These are phyloP conservation scores for Bothriochloa decipiens DNA, from an alignment of 176 grass and related monocot species.

Conservation along the genomic window DNA sequence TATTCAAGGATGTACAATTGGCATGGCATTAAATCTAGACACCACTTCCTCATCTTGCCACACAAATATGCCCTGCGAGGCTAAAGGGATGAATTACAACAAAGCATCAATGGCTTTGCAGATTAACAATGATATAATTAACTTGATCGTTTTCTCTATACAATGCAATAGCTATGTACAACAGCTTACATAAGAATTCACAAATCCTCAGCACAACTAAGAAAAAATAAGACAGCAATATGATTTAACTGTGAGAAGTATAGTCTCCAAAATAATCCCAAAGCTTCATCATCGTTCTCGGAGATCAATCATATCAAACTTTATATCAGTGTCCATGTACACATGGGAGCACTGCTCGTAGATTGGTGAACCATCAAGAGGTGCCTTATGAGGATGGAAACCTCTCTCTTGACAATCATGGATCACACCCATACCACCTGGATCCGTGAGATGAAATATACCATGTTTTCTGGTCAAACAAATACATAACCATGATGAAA, in stretches of 20 bases:
- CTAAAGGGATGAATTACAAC: conserved; percentile 12
- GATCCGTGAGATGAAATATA: conserved; percentile 99
- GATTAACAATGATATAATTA: background rate
- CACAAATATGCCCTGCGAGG: background rate
- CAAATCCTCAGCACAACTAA: conserved; percentile 30
- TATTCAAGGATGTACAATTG: background rate
- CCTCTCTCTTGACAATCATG: conserved; percentile 92
- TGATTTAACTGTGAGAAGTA: conserved; percentile 25
- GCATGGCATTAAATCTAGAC: conserved; percentile 27
- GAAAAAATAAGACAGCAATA: conserved; percentile 34
- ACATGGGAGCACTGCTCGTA: conserved; percentile 95
- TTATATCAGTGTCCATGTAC: conserved; percentile 79
- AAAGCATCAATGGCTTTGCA: background rate
- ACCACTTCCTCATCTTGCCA: conserved; percentile 1
- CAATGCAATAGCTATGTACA: conserved; percentile 56
- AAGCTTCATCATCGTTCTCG: conserved; percentile 54
- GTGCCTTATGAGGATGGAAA: conserved; percentile 93
- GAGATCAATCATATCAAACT: conserved; percentile 88
- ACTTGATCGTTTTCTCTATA: conserved; percentile 42
- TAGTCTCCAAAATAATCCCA: conserved; percentile 19
- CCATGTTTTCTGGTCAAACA: conserved; percentile 82
- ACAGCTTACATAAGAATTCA: conserved; percentile 39
- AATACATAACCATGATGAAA: conserved; percentile 29
- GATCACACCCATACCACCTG: conserved; percentile 83
- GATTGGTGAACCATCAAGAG: conserved; percentile 80